Base-by-base conservation (phyloP, 345 rosid genomes). In the Sapria himalayana region DNA sequence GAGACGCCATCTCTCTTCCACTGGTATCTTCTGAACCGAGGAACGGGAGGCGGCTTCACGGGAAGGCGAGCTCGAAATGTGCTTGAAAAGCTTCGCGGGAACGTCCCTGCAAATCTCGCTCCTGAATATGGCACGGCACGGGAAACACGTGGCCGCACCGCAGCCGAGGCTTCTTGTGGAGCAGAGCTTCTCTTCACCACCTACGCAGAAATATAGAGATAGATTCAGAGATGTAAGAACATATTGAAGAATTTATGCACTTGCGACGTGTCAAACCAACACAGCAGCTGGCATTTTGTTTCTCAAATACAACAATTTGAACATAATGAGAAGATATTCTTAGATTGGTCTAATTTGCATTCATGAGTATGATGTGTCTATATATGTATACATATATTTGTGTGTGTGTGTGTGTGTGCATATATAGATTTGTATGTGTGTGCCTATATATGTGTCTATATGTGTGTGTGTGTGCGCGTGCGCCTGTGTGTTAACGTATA, bases 11-110 rank as follows among this genome's bases (percentile, higher is more conserved):
- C 92, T 3, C 95, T 91, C 62, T 71, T 91, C 99, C 99, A 91
- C 56, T 91, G 95, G 61, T 82, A 57, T 51, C 92, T 91, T 65
- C 95, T 62, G 24, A 76, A 74, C 55, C 99, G 93, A 22, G 37
- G 63, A n/a, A n/a, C n/a, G n/a, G n/a, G n/a, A n/a, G n/a, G n/a
- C n/a, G n/a, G n/a, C 56, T 74, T 89, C 31, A 73, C 23, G 3
- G 64, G 59, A 12, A 65, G 62, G 23, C 71, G 85, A 23, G 79
- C 59, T 56, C 93, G 66, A 53, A 69, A 75, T n/a, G 50, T 44
- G 51, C 72, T 70, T n/a, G 61, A 51, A 19, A 59, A 52, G 34
- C 89, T 89, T 61, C 99, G 68, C 17, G 61, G 39, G 45, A 69
- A 80, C 24, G 85, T 33, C 18, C 47, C 66, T 15, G 71, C 15